Percentiles rank a stretch among this genome's conserved stretches.
Conservation (phyloP, 179 eudicot genomes). For the Monotropa hypopitys region DNA sequence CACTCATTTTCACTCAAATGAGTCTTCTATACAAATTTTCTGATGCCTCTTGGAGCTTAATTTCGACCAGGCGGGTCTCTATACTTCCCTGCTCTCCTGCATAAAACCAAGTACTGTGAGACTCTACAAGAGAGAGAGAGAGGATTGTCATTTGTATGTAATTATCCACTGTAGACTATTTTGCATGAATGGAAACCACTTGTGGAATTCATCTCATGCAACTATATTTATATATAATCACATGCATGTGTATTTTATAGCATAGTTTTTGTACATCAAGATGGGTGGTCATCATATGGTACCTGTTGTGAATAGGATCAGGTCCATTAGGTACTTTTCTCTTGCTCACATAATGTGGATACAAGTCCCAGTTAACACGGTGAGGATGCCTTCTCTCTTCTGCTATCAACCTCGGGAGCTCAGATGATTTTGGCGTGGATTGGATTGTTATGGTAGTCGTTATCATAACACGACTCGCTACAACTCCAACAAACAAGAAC, state of each 20-base stretch:
- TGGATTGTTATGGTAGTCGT: constrained; percentile 6
- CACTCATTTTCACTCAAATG: constrained; percentile 2
- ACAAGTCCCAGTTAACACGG: constrained; percentile 12
- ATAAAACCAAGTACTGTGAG: not conserved
- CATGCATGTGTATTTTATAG: not conserved
- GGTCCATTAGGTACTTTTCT: constrained; percentile 82
- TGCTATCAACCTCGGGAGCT: constrained; percentile 19
- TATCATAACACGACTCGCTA: constrained; percentile 9
- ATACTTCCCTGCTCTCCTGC: constrained; percentile 34
- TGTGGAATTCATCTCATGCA: no score
- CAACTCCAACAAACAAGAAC: constrained; percentile 27
- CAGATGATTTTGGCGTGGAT: constrained; percentile 16
- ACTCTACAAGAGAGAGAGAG: not conserved
- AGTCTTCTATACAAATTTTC: not conserved
- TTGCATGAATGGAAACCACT: no score
- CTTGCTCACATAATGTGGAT: constrained; percentile 46
- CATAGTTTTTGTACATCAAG: not conserved
- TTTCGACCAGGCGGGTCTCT: constrained; percentile 26
- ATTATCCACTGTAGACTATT: no score
- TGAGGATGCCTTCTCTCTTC: constrained; percentile 13
- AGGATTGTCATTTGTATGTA: no score
- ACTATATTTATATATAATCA: no score
- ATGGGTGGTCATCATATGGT: not conserved
- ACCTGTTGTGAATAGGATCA: constrained; percentile 94
- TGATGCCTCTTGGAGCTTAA: constrained; percentile 8